These are phyloP conservation scores for Lipomyces yarrowii DNA, from an alignment of 1,139 yeast species.

Conservation along the genomic window DNA sequence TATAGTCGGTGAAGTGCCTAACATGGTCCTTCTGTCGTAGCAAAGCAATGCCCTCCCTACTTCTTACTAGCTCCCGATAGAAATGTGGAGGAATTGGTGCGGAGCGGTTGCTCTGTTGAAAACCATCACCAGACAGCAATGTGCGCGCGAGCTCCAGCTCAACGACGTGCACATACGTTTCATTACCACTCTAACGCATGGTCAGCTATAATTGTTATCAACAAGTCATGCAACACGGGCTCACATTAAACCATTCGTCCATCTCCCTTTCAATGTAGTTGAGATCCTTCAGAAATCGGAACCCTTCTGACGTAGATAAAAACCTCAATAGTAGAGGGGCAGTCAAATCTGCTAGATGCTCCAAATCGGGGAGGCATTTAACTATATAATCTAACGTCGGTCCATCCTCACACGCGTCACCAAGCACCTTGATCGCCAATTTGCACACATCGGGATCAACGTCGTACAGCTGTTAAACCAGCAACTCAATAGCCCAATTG, in stretches of 20 bases:
- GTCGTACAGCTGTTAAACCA: constrained; percentile 75
- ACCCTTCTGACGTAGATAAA: constrained; percentile 59
- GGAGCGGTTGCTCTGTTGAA: constrained; percentile 4
- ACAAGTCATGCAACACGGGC: not conserved
- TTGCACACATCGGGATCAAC: constrained; percentile 58
- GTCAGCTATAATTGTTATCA: not conserved
- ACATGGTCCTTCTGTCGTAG: constrained; percentile 54
- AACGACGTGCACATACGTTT: constrained; percentile 54
- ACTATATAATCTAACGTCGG: constrained; percentile 51
- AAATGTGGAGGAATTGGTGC: constrained; percentile 61
- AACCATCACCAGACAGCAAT: constrained; percentile 4
- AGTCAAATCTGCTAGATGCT: constrained; percentile 50
- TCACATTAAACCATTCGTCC: constrained; percentile 57
- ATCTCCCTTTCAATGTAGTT: constrained; percentile 61
- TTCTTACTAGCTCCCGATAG: constrained; percentile 75
- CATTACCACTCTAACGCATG: constrained; percentile 46
- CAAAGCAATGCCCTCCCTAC: constrained; percentile 73
- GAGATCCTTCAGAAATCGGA: constrained; percentile 52
- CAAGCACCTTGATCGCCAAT: constrained; percentile 57
- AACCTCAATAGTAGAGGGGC: constrained; percentile 55
- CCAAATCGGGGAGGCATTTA: constrained; percentile 50
- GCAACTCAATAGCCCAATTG: constrained; percentile 51
- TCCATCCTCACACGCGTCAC: constrained; percentile 49
- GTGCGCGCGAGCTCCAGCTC: constrained; percentile 48
- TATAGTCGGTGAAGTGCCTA: constrained; percentile 47